Base-by-base conservation (phyloP, 1,139 yeast species). In the Blastobotrys apis region DNA sequence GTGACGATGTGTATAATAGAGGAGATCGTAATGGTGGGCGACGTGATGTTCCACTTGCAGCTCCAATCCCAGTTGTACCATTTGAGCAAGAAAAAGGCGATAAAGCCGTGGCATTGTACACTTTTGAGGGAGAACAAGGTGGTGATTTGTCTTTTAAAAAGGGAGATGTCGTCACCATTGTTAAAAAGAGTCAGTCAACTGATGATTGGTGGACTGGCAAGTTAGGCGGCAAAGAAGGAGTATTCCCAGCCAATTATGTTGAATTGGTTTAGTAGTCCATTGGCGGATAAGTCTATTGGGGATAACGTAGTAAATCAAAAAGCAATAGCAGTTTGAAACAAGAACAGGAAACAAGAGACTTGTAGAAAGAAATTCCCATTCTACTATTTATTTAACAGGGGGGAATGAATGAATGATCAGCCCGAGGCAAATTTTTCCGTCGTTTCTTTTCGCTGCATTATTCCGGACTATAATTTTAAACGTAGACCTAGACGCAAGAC, bases 181-280 rank as follows among this genome's bases (percentile, higher is more conserved):
- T 85, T 42, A 86, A 88, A 64, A 86, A 84, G 64, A 78, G 94
- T 12, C 88, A 84, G 13, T 83, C 95, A 10, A 78, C 80, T 41
- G 95, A 92, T 63, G 98, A 92, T 63, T 92, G 98, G 98, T 92
- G 98, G 98, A 88, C 96, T 0, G 98, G 98, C 16, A 78, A 84
- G 60, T 72, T 80, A 48, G 84, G 84, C 56, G 94, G 94, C 4
- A 68, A 67, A 47, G 84, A 86, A 52, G 98, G 98, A 41, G 88
- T 90, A 21, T 92, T 92, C 74, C 98, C 98, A 8, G 98, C 98
- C 1, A 92, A 92, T 63, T 92, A 92, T 60, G 97, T 92, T 35
- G 94, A 88, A 59, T 66, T 88, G 57, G 83, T 85, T 23, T 67
- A 53, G 30, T 21, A n/a, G n/a, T n/a, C 27, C 12, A 8, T 9